phyloP scores from a whole-genome alignment of 2,329 filamentous ascomycete genomes.

The Claviceps arundinis region DNA sequence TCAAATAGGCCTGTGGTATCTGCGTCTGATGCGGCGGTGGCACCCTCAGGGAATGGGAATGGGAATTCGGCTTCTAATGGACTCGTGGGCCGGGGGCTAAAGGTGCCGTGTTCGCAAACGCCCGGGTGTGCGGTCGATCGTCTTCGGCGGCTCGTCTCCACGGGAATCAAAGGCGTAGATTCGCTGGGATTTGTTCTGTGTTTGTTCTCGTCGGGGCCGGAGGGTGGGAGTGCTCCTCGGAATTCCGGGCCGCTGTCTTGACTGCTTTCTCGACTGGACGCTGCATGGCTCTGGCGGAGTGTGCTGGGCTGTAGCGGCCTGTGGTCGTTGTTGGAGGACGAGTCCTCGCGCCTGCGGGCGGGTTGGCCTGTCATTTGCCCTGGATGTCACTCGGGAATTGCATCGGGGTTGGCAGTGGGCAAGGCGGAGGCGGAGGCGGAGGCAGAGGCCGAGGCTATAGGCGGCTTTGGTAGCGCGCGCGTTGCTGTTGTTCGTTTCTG shows the following conservation, averaged over 20 bases:
- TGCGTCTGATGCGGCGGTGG: conserved; percentile 17
- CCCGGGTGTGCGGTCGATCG: conserved; percentile 22
- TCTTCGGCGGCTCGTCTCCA: not conserved
- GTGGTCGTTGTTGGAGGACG: conserved; percentile 19
- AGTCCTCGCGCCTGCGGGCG: conserved; percentile 17
- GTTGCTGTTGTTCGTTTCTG: not conserved
- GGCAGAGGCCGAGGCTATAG: not conserved
- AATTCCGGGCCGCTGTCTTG: conserved; percentile 7
- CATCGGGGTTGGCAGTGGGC: not conserved
- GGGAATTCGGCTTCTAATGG: conserved; percentile 19
- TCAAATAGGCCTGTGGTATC: conserved; percentile 23
- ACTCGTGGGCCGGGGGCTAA: conserved; percentile 52
- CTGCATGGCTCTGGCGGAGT: conserved; percentile 31
- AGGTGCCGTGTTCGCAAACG: conserved; percentile 59
- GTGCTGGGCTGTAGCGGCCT: conserved; percentile 30
- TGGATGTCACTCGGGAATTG: not conserved
- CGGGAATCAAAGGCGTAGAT: conserved; percentile 35
- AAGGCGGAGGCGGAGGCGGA: not conserved
- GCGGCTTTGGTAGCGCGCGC: not conserved
- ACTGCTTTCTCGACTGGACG: conserved; percentile 12
- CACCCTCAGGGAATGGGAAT: conserved; percentile 15
- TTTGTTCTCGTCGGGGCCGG: conserved; percentile 7
- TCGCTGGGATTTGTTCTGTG: conserved; percentile 24
- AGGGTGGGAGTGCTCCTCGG: conserved; percentile 4
- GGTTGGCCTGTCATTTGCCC: conserved; percentile 14